Percentiles rank a stretch among this genome's conserved stretches.
Evolutionary conservation across 345 rosid species (phyloP).

Genomic region (Eucalyptus leucophloia): DNA sequence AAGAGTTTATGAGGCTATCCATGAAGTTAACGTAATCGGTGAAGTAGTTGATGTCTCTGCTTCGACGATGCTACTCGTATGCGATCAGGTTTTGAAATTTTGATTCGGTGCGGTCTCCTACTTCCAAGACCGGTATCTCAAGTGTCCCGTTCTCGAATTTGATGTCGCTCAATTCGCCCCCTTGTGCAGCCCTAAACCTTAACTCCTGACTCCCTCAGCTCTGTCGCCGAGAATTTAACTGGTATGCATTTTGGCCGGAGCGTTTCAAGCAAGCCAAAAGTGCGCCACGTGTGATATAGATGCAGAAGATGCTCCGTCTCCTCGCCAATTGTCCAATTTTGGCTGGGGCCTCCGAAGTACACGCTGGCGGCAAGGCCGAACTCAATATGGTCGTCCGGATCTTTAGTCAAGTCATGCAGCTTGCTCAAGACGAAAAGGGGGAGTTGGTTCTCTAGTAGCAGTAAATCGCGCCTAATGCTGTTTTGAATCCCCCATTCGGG

Average conservation of each 20-base stretch:
- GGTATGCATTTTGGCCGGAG: rapidly evolving
- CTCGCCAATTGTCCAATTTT: rapidly evolving
- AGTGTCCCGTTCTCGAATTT: not conserved
- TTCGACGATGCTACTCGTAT: not conserved
- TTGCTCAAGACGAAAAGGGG: no score
- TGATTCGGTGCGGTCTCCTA: not conserved
- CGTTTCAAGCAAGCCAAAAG: rapidly evolving
- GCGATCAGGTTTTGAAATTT: not conserved
- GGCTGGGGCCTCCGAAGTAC: rapidly evolving
- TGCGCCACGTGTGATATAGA: rapidly evolving
- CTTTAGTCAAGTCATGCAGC: not conserved
- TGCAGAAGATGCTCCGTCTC: not conserved
- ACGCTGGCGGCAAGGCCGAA: rapidly evolving
- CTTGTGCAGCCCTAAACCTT: not conserved
- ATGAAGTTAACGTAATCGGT: rapidly evolving
- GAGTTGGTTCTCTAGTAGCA: no score
- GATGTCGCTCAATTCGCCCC: rapidly evolving
- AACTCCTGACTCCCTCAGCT: not conserved
- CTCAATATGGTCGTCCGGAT: rapidly evolving
- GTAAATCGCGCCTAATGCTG: no score
- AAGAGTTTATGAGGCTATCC: not conserved
- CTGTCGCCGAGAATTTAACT: rapidly evolving
- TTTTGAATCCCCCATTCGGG: no score
- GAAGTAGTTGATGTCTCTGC: not conserved
- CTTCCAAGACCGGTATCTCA: not conserved